Evolutionary conservation across 495 filamentous ascomycete genomes (phyloP).

Genomic region (Letharia lupina): DNA sequence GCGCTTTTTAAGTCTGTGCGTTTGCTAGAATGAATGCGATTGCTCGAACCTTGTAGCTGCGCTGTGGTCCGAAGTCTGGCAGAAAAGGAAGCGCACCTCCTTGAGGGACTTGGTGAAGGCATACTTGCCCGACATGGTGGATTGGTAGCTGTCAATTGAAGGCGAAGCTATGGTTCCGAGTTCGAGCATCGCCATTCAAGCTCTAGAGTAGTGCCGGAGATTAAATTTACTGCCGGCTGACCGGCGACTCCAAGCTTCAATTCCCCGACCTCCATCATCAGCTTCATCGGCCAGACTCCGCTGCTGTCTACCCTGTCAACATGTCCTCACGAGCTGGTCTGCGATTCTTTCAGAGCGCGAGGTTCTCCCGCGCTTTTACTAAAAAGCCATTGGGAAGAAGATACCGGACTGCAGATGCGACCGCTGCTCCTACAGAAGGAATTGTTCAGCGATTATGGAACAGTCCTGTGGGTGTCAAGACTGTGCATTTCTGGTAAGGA

Average conservation of each 20-base stretch:
- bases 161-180: neutral
- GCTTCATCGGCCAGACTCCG: neutral
- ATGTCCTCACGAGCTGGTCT: conserved; percentile 42
- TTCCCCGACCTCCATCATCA: neutral
- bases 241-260: neutral
- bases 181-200: neutral
- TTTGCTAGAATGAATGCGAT: neutral
- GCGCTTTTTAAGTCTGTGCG: neutral
- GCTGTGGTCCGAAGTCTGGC: conserved; percentile 85
- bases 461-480: conserved; percentile 83
- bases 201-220: neutral
- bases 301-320: conserved; percentile 9
- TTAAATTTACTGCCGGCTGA: neutral
- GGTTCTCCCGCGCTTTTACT: conserved; percentile 40
- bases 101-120: conserved; percentile 79
- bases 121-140: conserved; percentile 83
- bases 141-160: neutral
- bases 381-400: conserved; percentile 48
- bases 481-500: conserved; percentile 91
- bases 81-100: conserved; percentile 95
- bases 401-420: conserved; percentile 56
- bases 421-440: conserved; percentile 43
- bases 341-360: conserved; percentile 42
- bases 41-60: conserved; percentile 62
- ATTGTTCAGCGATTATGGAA: conserved; percentile 71